phyloP scores from a whole-genome alignment of 2,329 filamentous ascomycete genomes.

The Epichloe glyceriae region DNA sequence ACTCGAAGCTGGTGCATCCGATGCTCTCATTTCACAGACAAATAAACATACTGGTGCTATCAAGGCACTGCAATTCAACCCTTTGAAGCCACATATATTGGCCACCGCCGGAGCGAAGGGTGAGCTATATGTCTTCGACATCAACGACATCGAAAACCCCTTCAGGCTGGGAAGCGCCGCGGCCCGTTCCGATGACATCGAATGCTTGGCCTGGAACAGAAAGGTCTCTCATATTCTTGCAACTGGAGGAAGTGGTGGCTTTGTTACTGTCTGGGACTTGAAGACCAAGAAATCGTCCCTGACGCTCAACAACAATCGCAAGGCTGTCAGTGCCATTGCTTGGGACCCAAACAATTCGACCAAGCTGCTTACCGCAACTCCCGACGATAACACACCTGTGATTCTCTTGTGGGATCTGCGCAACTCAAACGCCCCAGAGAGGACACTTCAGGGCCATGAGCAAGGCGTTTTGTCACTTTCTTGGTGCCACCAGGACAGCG shows the following conservation, averaged over 20 bases:
- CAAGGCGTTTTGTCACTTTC: slow-evolving; percentile 87
- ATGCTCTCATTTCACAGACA: slow-evolving; percentile 75
- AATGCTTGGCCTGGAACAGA: slow-evolving; percentile 96
- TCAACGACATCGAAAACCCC: slow-evolving; percentile 78
- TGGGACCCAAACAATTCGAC: slow-evolving; percentile 97
- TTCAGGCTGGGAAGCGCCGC: slow-evolving; percentile 81
- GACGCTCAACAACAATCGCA: slow-evolving; percentile 89
- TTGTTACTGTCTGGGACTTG: slow-evolving; percentile 96
- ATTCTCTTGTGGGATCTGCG: slow-evolving; percentile 90
- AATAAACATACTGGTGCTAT: slow-evolving; percentile 86
- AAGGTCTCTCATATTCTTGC: slow-evolving; percentile 95
- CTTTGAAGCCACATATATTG: slow-evolving; percentile 76
- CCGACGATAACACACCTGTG: slow-evolving; percentile 75
- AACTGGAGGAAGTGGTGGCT: slow-evolving; percentile 82
- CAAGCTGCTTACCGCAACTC: slow-evolving; percentile 83
- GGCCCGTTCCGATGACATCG: slow-evolving; percentile 85
- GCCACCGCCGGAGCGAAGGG: slow-evolving; percentile 90
- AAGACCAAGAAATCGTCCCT: slow-evolving; percentile 96
- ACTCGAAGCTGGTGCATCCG: slow-evolving; percentile 43
- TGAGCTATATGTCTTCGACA: slow-evolving; percentile 89
- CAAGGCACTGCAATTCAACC: slow-evolving; percentile 95
- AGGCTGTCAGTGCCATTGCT: slow-evolving; percentile 85
- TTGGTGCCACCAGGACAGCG: slow-evolving; percentile 86
- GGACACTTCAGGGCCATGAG: slow-evolving; percentile 80
- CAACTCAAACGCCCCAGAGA: slow-evolving; percentile 90